Evolutionary conservation across 2,329 filamentous ascomycete genomes (phyloP), one percentile per base, ranked within the genome.

Genomic region (Ascomycota sp.): DNA sequence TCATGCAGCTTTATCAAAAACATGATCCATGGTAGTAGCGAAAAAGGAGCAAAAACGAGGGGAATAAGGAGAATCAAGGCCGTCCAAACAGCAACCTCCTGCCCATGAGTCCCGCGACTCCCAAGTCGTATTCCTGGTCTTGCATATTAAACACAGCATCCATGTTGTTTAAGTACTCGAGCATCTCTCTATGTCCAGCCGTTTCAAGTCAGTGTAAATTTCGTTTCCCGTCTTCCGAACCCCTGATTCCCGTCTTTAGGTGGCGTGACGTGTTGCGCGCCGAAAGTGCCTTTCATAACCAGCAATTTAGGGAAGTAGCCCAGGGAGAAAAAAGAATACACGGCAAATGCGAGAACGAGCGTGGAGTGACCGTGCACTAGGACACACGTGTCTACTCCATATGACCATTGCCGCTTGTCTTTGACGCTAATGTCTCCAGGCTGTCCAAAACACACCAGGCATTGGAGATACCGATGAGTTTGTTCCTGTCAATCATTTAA

Each of bases 81-180:
- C 35, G 33, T 32, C 40, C 33, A 32, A 39, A 38, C 43, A 36
- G 35, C 38, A 43, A 37, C 42, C 37, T 44, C 43, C 46, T 50
- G 40, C 47, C 50, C 45, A 47, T 48, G 38, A 39, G 38, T 38
- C 41, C 39, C 36, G 36, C 38, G 40, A 43, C 48, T 47, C 46
- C 44, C 44, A 48, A 47, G 38, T 41, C 38, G 38, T 37, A 36
- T 37, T 42, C 39, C 38, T 47, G 50, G 48, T 46, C 35, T 47
- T 39, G 41, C 44, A 42, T 48, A 51, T 50, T 50, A 50, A 40
- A 43, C 50, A 51, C 49, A 52, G 39, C 41, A 35, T 44, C 41
- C 40, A 45, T 48, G 42, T 36, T 35, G 42, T 25, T 33, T 32
- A 30, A 15, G 21, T 36, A 39, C 37, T 40, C 31, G 35, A 33